Base-by-base conservation (phyloP, 495 filamentous ascomycete species). In the Penicillium salamii region DNA sequence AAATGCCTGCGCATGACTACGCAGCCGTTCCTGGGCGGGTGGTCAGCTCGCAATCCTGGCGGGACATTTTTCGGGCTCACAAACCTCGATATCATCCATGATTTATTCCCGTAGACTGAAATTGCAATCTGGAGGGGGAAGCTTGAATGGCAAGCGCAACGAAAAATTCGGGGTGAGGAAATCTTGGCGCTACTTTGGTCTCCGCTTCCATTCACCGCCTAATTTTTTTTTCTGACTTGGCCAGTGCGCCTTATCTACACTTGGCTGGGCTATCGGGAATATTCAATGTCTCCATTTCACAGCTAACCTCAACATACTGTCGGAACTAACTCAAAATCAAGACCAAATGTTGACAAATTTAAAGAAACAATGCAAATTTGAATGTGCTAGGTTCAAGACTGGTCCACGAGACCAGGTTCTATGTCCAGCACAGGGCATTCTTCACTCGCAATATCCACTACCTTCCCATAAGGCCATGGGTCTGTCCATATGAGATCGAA, bases 1-100 rank as follows among this genome's bases (percentile, higher is more conserved):
- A 62, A 98, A 97, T 52, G 91, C 84, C 67, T 87, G 78, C 26
- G 89, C 83, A 63, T 96, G 88, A 68, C 82, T 86, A 65, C 83
- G 85, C 56, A 98, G 78, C 56, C 90, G 89, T 60, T 91, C 89
- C 93, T 75, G 54, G 28, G 12, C 31, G 33, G 28, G 5, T 9
- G 52, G 53, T 65, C 48, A 65, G 48, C 31, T 41, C 32, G 34
- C 33, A 31, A 19, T 21, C 24, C 41, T 31, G 34, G 43, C 43
- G 31, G 39, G 39, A 18, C 26, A 48, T 46, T 49, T 29, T 28
- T 28, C 33, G 36, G 29, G 46, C 35, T 52, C 46, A 68, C 70
- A 61, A 62, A 76, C 72, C 70, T 74, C 69, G 54, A 76, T 69
- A 55, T 76, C 72, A 62, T 66, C 70, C 72, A 74, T 73, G 8